phyloP scores from a whole-genome alignment of 108 stramenopile genomes.

The Cyclotella atomus region DNA sequence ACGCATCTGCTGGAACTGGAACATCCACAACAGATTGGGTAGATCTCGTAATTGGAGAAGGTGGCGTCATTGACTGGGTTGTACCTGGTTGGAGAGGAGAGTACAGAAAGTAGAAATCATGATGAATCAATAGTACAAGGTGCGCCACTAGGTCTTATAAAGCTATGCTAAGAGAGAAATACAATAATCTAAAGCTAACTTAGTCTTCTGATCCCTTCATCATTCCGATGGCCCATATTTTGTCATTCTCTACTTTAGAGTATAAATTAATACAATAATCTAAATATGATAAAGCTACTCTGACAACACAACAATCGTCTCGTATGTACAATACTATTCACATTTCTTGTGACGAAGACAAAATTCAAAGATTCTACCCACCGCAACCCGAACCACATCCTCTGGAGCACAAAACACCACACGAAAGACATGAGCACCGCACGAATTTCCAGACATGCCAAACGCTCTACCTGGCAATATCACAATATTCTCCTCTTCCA shows the following conservation, averaged over 20 bases:
- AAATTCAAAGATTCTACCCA: slow-evolving; percentile 69
- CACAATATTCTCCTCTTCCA: slow-evolving; percentile 92
- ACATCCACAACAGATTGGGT: slow-evolving; percentile 88
- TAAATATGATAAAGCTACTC: too few relatives aligned
- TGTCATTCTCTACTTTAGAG: too few relatives aligned
- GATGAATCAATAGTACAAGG: background rate
- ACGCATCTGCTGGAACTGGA: slow-evolving; percentile 75
- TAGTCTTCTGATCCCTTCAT: too few relatives aligned
- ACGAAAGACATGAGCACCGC: slow-evolving; percentile 61
- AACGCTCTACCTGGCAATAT: slow-evolving; percentile 91
- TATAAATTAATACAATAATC: too few relatives aligned
- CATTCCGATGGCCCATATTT: too few relatives aligned
- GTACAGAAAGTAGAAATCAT: slow-evolving; percentile 63
- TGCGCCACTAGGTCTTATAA: too few relatives aligned
- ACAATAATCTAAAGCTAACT: too few relatives aligned
- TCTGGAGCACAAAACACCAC: slow-evolving; percentile 85
- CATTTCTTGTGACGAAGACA: slow-evolving; percentile 59
- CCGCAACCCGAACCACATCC: slow-evolving; percentile 57
- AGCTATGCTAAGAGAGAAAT: too few relatives aligned
- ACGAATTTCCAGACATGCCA: slow-evolving; percentile 48
- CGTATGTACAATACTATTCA: too few relatives aligned
- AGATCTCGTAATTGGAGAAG: slow-evolving; percentile 80
- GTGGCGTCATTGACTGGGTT: slow-evolving; percentile 89
- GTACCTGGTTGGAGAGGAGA: slow-evolving; percentile 89
- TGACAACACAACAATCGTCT: too few relatives aligned